Percentiles rank a stretch among this genome's conserved stretches.
phyloP scores from a whole-genome alignment of 2,329 filamentous ascomycete genomes.

The Chrysoporthe cubensis region DNA sequence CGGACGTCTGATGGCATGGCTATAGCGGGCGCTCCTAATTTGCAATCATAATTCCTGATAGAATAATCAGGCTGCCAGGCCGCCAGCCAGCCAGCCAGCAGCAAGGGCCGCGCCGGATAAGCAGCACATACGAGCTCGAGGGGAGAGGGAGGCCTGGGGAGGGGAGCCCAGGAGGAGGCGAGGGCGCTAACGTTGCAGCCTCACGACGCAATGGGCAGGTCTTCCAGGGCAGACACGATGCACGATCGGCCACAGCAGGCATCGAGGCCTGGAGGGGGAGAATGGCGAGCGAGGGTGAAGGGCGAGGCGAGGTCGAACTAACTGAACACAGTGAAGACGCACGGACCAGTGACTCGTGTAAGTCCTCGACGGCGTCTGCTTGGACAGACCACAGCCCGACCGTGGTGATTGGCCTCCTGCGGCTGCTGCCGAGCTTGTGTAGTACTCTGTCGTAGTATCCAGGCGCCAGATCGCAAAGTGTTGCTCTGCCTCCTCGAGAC shows the following conservation, averaged over 20 bases:
- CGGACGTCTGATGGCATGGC: not conserved
- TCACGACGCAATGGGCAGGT: not conserved
- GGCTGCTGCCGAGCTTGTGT: slow-evolving; percentile 11
- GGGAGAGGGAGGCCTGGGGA: not conserved
- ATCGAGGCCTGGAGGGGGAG: not conserved
- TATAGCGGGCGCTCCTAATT: not conserved
- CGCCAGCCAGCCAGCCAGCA: not conserved
- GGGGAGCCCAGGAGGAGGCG: not conserved
- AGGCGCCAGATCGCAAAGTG: slow-evolving; percentile 26
- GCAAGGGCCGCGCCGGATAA: not conserved
- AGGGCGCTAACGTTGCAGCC: not conserved
- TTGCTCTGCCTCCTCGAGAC: slow-evolving; percentile 12
- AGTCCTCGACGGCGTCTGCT: not conserved
- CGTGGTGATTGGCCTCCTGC: slow-evolving; percentile 17
- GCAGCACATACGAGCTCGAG: not conserved
- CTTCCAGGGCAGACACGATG: not conserved
- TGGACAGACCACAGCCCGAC: not conserved
- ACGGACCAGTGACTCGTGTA: not conserved
- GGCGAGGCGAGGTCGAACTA: not conserved
- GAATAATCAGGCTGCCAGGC: not conserved
- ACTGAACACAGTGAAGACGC: slow-evolving; percentile 9
- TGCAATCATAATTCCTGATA: not conserved
- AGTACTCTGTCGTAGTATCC: not conserved
- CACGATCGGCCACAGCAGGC: not conserved
- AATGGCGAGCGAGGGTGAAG: not conserved